Percentiles rank a stretch among this genome's conserved stretches.
Evolutionary conservation across 2,329 filamentous ascomycete genomes (phyloP).

Genomic region (Penicillium capsulatum): DNA sequence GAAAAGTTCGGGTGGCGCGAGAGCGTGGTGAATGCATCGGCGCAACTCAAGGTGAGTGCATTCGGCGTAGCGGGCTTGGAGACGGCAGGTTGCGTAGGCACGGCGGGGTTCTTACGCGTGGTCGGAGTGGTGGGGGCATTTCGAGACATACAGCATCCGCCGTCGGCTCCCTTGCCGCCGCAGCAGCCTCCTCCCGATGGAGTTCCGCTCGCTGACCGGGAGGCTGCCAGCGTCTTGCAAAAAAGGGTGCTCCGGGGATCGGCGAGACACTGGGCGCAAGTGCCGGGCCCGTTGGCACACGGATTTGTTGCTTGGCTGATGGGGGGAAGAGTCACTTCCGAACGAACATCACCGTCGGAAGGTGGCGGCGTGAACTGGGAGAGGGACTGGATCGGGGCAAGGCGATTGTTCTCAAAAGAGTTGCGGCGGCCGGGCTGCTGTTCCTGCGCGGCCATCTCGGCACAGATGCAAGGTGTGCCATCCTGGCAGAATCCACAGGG

Average conservation of each 20-base stretch:
- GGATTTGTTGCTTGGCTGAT: conserved; percentile 37
- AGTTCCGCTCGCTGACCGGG: conserved; percentile 34
- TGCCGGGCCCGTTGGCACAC: conserved; percentile 67
- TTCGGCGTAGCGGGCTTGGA: conserved; percentile 31
- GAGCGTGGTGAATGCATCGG: conserved; percentile 73
- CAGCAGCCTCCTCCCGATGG: conserved; percentile 54
- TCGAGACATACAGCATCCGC: conserved; percentile 58
- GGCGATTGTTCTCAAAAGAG: conserved; percentile 36
- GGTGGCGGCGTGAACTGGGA: conserved; percentile 51
- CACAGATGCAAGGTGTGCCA: conserved; percentile 77
- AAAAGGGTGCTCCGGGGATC: conserved; percentile 79
- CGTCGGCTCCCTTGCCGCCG: conserved; percentile 55
- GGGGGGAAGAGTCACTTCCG: conserved; percentile 46
- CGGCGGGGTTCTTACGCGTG: conserved; percentile 19
- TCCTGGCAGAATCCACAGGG: conserved; percentile 79
- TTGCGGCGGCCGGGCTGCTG: conserved; percentile 44
- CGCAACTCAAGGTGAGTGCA: conserved; percentile 56
- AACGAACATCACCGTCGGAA: conserved; percentile 55
- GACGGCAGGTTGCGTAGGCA: conserved; percentile 20
- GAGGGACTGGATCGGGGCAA: conserved; percentile 46
- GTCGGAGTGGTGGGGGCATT: conserved; percentile 23
- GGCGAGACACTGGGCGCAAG: conserved; percentile 70
- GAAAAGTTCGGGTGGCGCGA: conserved; percentile 73
- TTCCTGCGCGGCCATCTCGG: conserved; percentile 55
- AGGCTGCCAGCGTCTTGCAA: conserved; percentile 74